These are phyloP conservation scores for Straminergon stramineum DNA, from an alignment of 225 moss, liverwort and hornwort species.

Conservation along the genomic window DNA sequence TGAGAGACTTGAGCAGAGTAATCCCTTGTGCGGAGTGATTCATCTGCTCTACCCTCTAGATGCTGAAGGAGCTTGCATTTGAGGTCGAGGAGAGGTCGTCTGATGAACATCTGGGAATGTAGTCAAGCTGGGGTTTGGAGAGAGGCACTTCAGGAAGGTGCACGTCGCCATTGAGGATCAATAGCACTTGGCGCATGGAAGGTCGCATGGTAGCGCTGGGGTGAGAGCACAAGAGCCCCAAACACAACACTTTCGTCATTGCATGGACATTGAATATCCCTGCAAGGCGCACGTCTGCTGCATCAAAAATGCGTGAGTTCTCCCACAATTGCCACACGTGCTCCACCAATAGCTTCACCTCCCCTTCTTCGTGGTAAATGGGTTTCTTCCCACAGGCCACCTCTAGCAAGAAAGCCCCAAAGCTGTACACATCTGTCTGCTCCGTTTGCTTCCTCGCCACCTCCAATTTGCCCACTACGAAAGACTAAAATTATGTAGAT, in stretches of 20 bases:
- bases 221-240: not conserved
- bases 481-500: no score
- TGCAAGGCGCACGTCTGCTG: fast-evolving
- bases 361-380: not conserved
- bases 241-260: not conserved
- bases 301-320: not conserved
- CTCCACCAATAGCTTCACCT: not conserved
- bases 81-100: not conserved
- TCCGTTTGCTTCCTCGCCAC: not conserved
- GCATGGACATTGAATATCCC: not conserved
- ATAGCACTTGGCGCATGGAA: not conserved
- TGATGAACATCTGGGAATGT: not conserved
- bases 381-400: not conserved
- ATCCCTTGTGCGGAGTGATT: not conserved
- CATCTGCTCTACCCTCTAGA: not conserved
- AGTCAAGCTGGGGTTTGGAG: not conserved
- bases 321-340: not conserved
- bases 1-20: not conserved
- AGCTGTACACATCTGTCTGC: not conserved
- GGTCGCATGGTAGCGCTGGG: not conserved
- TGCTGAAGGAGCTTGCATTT: not conserved
- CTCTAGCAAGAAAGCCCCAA: not conserved
- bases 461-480: not conserved
- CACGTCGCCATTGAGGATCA: not conserved
- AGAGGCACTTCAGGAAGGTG: not conserved